Conservation (phyloP, 106 monocot species). For the Allium fistulosum region DNA sequence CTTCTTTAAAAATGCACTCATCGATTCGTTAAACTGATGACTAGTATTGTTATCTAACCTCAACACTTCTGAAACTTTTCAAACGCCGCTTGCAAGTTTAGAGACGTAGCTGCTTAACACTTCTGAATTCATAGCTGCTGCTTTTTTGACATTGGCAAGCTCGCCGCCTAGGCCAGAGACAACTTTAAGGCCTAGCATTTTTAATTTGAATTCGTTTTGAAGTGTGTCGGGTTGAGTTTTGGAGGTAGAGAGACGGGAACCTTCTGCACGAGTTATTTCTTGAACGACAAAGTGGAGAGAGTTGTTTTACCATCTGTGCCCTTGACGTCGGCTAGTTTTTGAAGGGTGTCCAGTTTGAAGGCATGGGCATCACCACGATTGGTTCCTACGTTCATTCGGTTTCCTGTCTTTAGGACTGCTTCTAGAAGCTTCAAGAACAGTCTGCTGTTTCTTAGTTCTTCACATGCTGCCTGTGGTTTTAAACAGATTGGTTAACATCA, state of each 20-base stretch:
- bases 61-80: slow-evolving; percentile 27
- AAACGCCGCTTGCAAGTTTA: slow-evolving; percentile 56
- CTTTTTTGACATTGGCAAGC: slow-evolving; percentile 79
- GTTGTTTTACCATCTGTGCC: slow-evolving; percentile 91
- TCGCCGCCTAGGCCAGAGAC: slow-evolving; percentile 56
- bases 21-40: slow-evolving; percentile 27
- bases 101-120: slow-evolving; percentile 72
- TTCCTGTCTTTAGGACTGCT: slow-evolving; percentile 89
- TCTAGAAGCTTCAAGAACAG: slow-evolving; percentile 85
- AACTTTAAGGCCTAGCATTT: slow-evolving; percentile 50
- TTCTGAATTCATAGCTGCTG: slow-evolving; percentile 80
- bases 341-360: slow-evolving; percentile 94
- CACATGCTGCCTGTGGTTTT: slow-evolving; percentile 67
- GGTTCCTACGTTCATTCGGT: slow-evolving; percentile 96
- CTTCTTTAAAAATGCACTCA: slow-evolving; percentile 54
- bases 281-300: slow-evolving; percentile 88
- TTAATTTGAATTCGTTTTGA: slow-evolving; percentile 34
- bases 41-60: background rate
- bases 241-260: slow-evolving; percentile 41
- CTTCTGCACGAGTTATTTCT: slow-evolving; percentile 71
- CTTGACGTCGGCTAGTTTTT: slow-evolving; percentile 81
- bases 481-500: background rate
- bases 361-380: slow-evolving; percentile 83
- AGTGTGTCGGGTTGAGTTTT: slow-evolving; percentile 27
- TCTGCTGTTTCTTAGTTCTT: slow-evolving; percentile 78